Evolutionary conservation across 352 stramenopile genomes (phyloP).

Genomic region (Phytophthora fragariaefolia): DNA sequence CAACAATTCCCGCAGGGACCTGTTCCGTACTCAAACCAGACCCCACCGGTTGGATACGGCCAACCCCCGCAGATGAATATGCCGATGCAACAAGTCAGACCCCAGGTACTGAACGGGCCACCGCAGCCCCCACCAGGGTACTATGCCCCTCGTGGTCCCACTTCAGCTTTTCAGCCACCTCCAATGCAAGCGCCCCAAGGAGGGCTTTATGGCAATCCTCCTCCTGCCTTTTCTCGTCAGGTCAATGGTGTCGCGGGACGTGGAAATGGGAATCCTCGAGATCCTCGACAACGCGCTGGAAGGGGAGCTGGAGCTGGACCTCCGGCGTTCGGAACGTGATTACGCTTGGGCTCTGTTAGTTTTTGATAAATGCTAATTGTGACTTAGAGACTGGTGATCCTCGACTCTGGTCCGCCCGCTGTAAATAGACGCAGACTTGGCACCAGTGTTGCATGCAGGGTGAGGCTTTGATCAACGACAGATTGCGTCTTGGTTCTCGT

Average conservation of each 20-base stretch:
- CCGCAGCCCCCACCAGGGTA: constrained; percentile 20
- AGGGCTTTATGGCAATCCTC: constrained; percentile 13
- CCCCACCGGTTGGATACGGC: constrained; percentile 26
- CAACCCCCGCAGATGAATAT: constrained; percentile 29
- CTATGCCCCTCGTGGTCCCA: constrained; percentile 23
- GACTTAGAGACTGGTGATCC: constrained; percentile 19
- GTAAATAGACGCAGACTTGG: constrained; percentile 37
- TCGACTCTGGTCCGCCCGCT: constrained; percentile 20
- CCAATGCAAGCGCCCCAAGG: constrained; percentile 18
- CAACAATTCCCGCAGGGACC: constrained; percentile 25
- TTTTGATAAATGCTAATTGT: constrained; percentile 28
- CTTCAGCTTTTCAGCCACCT: constrained; percentile 17
- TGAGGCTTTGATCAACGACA: constrained; percentile 11
- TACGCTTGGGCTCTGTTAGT: constrained; percentile 15
- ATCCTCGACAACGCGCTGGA: constrained; percentile 46
- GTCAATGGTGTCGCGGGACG: constrained; percentile 23
- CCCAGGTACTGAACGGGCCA: constrained; percentile 4
- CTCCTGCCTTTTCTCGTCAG: constrained; percentile 25
- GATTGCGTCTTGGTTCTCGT: not conserved
- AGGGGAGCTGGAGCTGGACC: constrained; percentile 18
- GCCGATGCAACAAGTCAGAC: constrained; percentile 23
- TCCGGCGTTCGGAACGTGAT: constrained; percentile 23
- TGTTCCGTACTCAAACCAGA: constrained; percentile 27
- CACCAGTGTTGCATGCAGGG: constrained; percentile 5
- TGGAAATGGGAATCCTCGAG: constrained; percentile 40